A percentile compares a stretch with the other conserved stretches of the same genome.
Conservation (phyloP, 2,329 filamentous ascomycete genomes). For the Xylariaceae sp. region DNA sequence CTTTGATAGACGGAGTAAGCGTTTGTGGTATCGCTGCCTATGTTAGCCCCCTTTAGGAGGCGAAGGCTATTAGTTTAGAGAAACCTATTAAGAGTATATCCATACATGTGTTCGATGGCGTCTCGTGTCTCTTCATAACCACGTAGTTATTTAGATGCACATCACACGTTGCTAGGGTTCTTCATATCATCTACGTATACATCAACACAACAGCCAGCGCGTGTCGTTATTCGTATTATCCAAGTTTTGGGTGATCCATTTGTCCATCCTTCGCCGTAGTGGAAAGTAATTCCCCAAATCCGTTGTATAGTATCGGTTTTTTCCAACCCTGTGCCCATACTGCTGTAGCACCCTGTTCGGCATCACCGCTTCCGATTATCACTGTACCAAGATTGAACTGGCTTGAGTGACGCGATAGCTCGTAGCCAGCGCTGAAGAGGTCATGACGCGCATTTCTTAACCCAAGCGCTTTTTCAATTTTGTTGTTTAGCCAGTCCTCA, state of each 20-base stretch:
- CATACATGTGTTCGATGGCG: background rate
- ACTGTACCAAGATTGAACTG: background rate
- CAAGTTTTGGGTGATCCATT: background rate
- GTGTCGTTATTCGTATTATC: constrained; percentile 5
- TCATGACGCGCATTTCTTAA: background rate
- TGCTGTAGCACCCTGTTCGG: background rate
- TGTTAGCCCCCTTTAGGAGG: background rate
- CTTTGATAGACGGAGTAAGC: background rate
- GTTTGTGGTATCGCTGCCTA: too few species aligned
- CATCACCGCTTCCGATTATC: background rate
- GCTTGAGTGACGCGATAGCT: background rate
- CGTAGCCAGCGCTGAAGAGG: background rate
- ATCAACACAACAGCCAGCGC: constrained; percentile 11
- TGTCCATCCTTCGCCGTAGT: background rate
- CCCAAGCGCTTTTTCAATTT: background rate
- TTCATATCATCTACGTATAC: background rate
- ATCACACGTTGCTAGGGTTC: too few species aligned
- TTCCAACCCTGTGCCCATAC: too few species aligned
- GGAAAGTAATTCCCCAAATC: background rate
- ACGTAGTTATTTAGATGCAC: background rate
- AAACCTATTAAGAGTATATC: background rate
- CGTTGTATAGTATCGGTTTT: background rate
- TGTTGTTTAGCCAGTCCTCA: background rate
- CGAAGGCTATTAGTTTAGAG: background rate
- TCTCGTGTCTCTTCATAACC: background rate